Base-by-base conservation (phyloP, 306 rosid species). In the Vigna trinervia region DNA sequence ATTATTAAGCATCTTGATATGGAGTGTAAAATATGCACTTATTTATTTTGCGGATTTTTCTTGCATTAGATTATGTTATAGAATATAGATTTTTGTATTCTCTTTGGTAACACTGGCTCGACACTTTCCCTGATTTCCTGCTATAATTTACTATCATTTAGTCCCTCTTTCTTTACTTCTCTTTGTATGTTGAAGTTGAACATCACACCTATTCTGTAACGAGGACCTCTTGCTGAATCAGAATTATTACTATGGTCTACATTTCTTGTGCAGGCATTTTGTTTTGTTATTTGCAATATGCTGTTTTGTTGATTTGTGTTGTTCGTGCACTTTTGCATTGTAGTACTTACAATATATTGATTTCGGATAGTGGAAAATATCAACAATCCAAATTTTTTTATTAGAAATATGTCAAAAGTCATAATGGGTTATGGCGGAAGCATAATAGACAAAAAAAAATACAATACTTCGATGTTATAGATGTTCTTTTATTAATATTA, bases 211-310 rank as follows among this genome's bases (percentile, higher is more conserved):
- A 73, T 80, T 66, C 48, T 79, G 47, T 75, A 48, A 14, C 67
- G 30, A 12, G 56, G 65, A 54, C 43, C 32, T 36, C 14, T 20
- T 58, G 23, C 43, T 76, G 41, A 7, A 39, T 71, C 64, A 58
- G 32, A 20, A 39, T 38, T 57, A 26, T 72, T 30, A 70, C 43
- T 63, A 61, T 8, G 43, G 5, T 72, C 60, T 58, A 19, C 38
- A 46, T 50, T 38, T 43, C 57, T 32, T 52, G 41, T 52, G 43
- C 38, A 39, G 59, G 51, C 67, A 39, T 74, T 73, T 74, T 74
- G 50, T 54, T 84, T 48, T 73, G 74, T 66, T 71, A 52, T 72
- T 56, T 47, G 58, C 57, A 58, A 57, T 54, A 26, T 64, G 60
- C 23, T 53, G 71, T 46, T 52, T 64, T 64, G 78, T 17, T 38